A percentile compares a stretch with the other conserved stretches of the same genome.
Evolutionary conservation across 2,329 filamentous ascomycete species (phyloP).

Genomic region (Emmonsiellopsis sp.): DNA sequence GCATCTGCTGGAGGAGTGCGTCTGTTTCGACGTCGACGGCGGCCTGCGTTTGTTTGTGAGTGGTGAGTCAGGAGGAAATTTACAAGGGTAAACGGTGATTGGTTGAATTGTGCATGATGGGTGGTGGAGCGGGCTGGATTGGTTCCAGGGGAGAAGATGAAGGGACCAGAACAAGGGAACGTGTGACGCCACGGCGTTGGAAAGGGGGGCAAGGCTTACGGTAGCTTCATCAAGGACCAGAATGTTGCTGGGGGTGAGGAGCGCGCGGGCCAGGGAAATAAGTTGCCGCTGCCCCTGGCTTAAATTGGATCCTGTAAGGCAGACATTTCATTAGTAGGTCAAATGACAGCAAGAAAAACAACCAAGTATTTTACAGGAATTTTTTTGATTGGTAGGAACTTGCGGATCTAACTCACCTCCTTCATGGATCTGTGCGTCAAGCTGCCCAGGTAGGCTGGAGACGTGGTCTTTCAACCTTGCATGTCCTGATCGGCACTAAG

Average conservation of each 20-base stretch:
- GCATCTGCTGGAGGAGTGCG: constrained; percentile 53
- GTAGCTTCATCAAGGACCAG: constrained; percentile 95
- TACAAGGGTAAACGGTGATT: not conserved
- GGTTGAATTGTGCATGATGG: no score
- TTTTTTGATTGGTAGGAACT: not conserved
- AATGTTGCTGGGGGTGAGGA: constrained; percentile 93
- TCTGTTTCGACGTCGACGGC: constrained; percentile 63
- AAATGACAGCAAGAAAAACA: not conserved
- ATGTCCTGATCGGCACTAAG: constrained; percentile 54
- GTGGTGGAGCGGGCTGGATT: no score
- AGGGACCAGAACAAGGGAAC: not conserved
- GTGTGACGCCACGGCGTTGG: not conserved
- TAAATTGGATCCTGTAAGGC: constrained; percentile 68
- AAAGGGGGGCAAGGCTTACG: constrained; percentile 34
- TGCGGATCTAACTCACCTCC: constrained; percentile 56
- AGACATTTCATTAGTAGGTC: not conserved
- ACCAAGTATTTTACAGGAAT: no score
- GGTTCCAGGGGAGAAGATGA: constrained; percentile 4
- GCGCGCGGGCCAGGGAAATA: constrained; percentile 81
- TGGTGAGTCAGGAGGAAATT: not conserved
- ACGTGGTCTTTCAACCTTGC: constrained; percentile 89
- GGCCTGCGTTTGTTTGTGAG: constrained; percentile 33
- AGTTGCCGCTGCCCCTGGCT: constrained; percentile 93
- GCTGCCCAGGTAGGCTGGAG: constrained; percentile 71
- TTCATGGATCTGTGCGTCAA: constrained; percentile 88